Evolutionary conservation across 352 stramenopile genomes (phyloP).

Genomic region (Peronospora destructor): DNA sequence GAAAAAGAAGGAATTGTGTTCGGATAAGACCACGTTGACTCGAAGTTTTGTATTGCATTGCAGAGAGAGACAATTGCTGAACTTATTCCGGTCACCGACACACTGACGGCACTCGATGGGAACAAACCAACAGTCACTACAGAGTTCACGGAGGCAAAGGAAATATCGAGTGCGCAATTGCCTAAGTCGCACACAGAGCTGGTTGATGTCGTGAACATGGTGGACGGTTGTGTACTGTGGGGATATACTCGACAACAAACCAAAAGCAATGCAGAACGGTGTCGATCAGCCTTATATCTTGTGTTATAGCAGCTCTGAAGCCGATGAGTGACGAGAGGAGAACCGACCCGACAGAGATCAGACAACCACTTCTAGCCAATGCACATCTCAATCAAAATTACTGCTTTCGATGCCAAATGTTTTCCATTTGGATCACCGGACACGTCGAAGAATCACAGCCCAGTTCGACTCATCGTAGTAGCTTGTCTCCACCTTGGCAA

Average conservation of each 20-base stretch:
- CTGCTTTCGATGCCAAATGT: neutral
- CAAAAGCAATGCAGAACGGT: constrained; percentile 54
- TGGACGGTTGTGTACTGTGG: constrained; percentile 39
- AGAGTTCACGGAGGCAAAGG: constrained; percentile 43
- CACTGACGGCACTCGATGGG: too few relatives aligned
- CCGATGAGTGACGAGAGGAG: too few relatives aligned
- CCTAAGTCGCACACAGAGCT: constrained; percentile 14
- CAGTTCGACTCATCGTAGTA: constrained; percentile 87
- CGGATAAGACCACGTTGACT: constrained; percentile 1
- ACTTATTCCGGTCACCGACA: too few relatives aligned
- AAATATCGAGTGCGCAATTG: constrained; percentile 35
- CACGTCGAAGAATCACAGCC: constrained; percentile 66
- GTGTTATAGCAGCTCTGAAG: neutral
- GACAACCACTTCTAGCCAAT: constrained; percentile 9
- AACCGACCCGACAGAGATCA: constrained; percentile 24
- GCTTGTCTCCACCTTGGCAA: constrained; percentile 56
- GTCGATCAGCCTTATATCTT: constrained; percentile 2
- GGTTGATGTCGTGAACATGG: constrained; percentile 52
- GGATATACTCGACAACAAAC: constrained; percentile 49
- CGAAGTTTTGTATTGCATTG: constrained; percentile 4
- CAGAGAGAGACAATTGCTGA: too few relatives aligned
- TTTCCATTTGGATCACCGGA: constrained; percentile 27
- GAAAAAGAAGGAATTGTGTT: neutral
- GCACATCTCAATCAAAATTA: neutral
- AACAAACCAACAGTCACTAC: too few relatives aligned